A percentile compares a stretch with the other conserved stretches of the same genome.
These are phyloP conservation scores for Entamoeba histolytica DNA, from an alignment of 208 protist genomes.

Conservation along the genomic window DNA sequence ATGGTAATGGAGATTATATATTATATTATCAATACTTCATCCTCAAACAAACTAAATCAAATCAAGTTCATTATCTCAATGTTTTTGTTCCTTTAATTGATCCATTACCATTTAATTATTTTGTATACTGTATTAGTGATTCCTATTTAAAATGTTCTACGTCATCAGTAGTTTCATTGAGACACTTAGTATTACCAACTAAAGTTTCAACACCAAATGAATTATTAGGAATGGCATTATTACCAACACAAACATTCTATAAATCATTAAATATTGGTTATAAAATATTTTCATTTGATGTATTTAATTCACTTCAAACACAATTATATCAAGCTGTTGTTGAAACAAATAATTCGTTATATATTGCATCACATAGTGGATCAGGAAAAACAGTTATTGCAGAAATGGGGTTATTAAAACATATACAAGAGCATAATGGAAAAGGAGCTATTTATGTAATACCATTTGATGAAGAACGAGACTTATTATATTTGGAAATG, in stretches of 20 bases:
- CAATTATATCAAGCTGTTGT: constrained; percentile 72
- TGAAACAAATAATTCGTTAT: constrained; percentile 83
- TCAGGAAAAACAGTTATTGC: constrained; percentile 90
- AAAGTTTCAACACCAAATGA: constrained; percentile 51
- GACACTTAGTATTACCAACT: constrained; percentile 62
- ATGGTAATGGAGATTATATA: constrained; percentile 51
- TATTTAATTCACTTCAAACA: constrained; percentile 97
- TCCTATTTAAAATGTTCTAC: constrained; percentile 41
- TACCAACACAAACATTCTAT: constrained; percentile 35
- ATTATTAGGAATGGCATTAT: constrained; percentile 56
- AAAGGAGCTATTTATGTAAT: constrained; percentile 51
- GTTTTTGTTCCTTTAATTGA: constrained; percentile 67
- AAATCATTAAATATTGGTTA: not conserved
- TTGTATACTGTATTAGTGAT: constrained; percentile 51
- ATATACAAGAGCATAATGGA: constrained; percentile 38
- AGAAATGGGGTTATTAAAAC: constrained; percentile 81
- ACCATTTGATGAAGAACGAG: not conserved
- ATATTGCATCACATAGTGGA: constrained; percentile 83
- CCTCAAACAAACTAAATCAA: constrained; percentile 50
- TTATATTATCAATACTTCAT: constrained; percentile 79
- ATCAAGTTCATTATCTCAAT: constrained; percentile 48
- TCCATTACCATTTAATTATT: constrained; percentile 65
- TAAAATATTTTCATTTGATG: constrained; percentile 47
- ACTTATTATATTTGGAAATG: not conserved
- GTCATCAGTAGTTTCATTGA: constrained; percentile 52